These are phyloP conservation scores for Nannochloris sp. DNA, from an alignment of 139 green algal species.

Conservation along the genomic window DNA sequence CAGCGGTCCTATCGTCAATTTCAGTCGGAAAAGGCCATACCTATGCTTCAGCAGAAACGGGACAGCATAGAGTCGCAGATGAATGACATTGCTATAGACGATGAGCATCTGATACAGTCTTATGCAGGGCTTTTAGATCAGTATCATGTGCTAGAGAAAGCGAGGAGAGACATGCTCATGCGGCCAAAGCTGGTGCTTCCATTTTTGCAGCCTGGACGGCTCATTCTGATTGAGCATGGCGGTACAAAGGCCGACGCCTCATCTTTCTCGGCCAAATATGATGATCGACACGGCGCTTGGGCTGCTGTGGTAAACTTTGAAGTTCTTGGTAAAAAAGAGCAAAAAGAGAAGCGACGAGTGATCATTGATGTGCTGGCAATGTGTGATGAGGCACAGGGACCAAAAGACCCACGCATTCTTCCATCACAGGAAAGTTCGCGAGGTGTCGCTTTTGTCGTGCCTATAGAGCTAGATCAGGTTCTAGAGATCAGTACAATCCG, in stretches of 20 bases:
- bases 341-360: constrained; percentile 28
- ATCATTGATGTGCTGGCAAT: constrained; percentile 73
- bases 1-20: constrained; percentile 45
- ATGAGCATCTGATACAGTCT: constrained; percentile 42
- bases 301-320: constrained; percentile 76
- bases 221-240: constrained; percentile 31
- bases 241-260: too few species aligned
- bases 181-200: constrained; percentile 45
- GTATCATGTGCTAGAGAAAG: constrained; percentile 15
- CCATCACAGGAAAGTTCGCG: neutral
- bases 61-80: constrained; percentile 31
- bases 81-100: constrained; percentile 41
- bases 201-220: constrained; percentile 78
- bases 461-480: constrained; percentile 39
- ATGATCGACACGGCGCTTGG: constrained; percentile 34
- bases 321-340: constrained; percentile 17
- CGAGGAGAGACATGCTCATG: constrained; percentile 28
- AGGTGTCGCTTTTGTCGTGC: constrained; percentile 42
- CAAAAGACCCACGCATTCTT: constrained; percentile 6
- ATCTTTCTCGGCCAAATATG: neutral
- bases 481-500: constrained; percentile 54
- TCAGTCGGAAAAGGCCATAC: constrained; percentile 52
- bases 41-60: constrained; percentile 38
- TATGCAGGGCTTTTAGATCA: constrained; percentile 45
- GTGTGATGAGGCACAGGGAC: constrained; percentile 10